Evolutionary conservation across 495 filamentous ascomycete species (phyloP), one percentile per base, ranked within the genome.

Genomic region (Cenococcum geophilum): DNA sequence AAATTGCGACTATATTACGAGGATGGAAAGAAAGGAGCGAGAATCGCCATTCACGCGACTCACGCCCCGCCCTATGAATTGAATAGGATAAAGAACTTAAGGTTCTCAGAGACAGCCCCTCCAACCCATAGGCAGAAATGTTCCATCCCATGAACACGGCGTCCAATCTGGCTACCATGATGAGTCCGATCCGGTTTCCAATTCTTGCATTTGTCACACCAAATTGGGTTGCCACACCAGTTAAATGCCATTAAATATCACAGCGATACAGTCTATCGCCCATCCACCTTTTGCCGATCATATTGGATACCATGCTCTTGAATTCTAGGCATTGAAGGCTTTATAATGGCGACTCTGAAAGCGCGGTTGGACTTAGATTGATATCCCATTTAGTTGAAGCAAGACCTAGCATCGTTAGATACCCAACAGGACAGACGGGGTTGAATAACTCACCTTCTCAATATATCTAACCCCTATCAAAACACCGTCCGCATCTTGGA

Each of bases 51-150:
- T 32, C 3, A 32, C 2, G 6, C 27, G 27, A 32, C 2, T 32
- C 27, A 32, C 27, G 27, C 6, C 6, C 27, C 27, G 27, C 27
- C 6, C 2, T 6, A 32, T 6, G 2, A 6, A 32, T 32, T 6
- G 66, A 95, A 92, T 63, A 95, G 91, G 12, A 90, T 77, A 62
- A 97, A 97, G 65, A 89, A 96, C 61, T 96, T 96, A 76, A 89
- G 91, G 66, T 77, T 92, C 68, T 95, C 91, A 0, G 84, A 87
- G 11, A 97, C 83, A 61, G 93, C 86, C n/a, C 92, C 92, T 20
- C 92, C 92, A 50, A 92, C 92, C 84, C 90, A 97, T 1, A 92
- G 92, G 71, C 91, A 97, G 68, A 87, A 95, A 71, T 97, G 91
- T 64, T 97, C 92, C 87, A 95, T 92, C 64, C 90, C 89, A 22